Percentiles rank a stretch among this genome's conserved stretches.
These are phyloP conservation scores for Lipomyces yarrowii DNA, from an alignment of 1,139 yeast genomes.

Conservation along the genomic window DNA sequence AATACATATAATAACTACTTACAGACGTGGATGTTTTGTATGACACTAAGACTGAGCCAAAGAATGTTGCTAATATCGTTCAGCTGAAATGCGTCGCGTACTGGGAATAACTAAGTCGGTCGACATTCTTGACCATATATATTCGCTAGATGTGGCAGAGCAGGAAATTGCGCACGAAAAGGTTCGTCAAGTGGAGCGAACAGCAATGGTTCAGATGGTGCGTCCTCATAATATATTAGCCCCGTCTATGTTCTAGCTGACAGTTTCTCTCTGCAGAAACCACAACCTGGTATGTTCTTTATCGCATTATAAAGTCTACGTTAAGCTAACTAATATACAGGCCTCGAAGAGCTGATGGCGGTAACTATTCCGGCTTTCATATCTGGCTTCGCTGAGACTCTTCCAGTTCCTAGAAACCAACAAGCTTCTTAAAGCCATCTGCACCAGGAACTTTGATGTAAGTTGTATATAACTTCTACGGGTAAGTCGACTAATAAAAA, in stretches of 20 bases:
- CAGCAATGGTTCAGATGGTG: constrained; percentile 60
- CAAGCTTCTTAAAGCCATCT: constrained; percentile 53
- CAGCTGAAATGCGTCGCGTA: constrained; percentile 59
- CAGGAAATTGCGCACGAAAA: constrained; percentile 51
- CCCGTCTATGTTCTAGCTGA: not conserved
- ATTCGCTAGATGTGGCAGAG: constrained; percentile 42
- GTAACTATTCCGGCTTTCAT: not conserved
- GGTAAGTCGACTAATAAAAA: not conserved
- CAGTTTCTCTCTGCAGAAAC: constrained; percentile 11
- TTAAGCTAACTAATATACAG: constrained; percentile 45
- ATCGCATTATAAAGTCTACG: constrained; percentile 43
- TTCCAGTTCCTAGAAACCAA: constrained; percentile 43
- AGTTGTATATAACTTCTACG: not conserved
- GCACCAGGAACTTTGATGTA: constrained; percentile 59
- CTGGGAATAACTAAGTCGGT: constrained; percentile 52
- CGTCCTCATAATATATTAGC: not conserved
- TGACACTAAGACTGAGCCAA: constrained; percentile 55
- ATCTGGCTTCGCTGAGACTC: constrained; percentile 31
- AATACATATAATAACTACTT: constrained; percentile 19
- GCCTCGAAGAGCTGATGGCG: constrained; percentile 42
- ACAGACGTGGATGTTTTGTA: constrained; percentile 62
- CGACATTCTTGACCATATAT: constrained; percentile 57
- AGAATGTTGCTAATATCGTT: constrained; percentile 51
- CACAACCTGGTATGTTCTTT: constrained; percentile 37
- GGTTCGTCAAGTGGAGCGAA: constrained; percentile 54